Evolutionary conservation across 352 stramenopile species (phyloP).

Genomic region (Aphanomyces cochlioides): DNA sequence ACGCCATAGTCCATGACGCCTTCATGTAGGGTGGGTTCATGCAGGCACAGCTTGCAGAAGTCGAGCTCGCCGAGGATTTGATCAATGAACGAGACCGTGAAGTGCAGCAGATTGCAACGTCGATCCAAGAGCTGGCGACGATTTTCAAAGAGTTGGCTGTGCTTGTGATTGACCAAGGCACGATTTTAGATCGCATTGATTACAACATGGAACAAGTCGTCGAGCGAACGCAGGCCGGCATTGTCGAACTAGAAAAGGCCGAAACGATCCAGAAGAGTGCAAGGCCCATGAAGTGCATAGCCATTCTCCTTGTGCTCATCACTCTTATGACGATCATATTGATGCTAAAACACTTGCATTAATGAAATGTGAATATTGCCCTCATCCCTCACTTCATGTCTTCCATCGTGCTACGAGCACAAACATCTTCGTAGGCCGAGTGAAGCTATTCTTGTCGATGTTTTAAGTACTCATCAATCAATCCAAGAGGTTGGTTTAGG

Average conservation of each 20-base stretch:
- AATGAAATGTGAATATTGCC: neutral
- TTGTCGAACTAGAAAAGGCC: conserved; percentile 98
- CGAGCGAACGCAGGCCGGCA: conserved; percentile 97
- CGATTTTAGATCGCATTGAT: conserved; percentile 99
- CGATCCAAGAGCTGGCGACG: conserved; percentile 97
- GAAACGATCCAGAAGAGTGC: conserved; percentile 98
- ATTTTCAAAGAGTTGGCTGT: conserved; percentile 99
- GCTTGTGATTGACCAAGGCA: conserved; percentile 99
- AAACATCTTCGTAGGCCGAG: no score
- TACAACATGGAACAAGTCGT: conserved; percentile 99
- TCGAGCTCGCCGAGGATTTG: conserved; percentile 94
- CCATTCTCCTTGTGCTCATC: conserved; percentile 89
- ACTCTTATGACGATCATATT: conserved; percentile 91
- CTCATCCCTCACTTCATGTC: neutral
- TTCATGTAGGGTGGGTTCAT: conserved; percentile 82
- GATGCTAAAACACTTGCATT: conserved; percentile 87
- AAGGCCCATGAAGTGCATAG: conserved; percentile 94
- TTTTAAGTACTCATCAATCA: no score
- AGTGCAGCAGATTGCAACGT: conserved; percentile 97
- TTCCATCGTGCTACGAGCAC: neutral
- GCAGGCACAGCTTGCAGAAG: conserved; percentile 91
- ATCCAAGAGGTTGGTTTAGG: no score
- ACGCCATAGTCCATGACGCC: conserved; percentile 34
- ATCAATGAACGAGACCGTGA: conserved; percentile 95
- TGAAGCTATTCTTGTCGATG: no score